Evolutionary conservation across 805 yeast species (phyloP).

Genomic region (Torulaspora maleeae): DNA sequence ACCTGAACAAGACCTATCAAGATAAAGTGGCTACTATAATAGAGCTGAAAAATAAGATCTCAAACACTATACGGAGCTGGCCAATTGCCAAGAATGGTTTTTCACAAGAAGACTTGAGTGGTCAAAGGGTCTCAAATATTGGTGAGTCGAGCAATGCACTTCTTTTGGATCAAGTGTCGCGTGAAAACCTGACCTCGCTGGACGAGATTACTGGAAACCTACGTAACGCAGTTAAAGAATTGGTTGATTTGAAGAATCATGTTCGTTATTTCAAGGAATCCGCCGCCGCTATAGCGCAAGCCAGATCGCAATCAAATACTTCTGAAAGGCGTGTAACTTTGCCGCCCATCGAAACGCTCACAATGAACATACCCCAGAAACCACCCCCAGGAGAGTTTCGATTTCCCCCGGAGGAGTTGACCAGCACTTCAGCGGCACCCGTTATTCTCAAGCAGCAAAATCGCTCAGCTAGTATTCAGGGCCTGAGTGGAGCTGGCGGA

Average conservation of each 20-base stretch:
- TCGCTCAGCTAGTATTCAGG: background rate
- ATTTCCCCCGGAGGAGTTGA: slow-evolving; percentile 4
- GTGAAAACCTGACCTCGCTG: slow-evolving; percentile 10
- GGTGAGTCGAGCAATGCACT: background rate
- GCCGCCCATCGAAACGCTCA: slow-evolving; percentile 13
- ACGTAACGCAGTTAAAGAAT: slow-evolving; percentile 7
- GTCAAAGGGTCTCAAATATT: background rate
- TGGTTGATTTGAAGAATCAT: slow-evolving; percentile 11
- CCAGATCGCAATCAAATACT: slow-evolving; percentile 1
- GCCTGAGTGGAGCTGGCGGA: background rate
- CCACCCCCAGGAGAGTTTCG: slow-evolving; percentile 6
- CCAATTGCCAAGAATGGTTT: slow-evolving; percentile 8
- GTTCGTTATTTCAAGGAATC: slow-evolving; percentile 10
- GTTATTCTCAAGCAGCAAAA: background rate
- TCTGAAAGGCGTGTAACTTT: slow-evolving; percentile 8
- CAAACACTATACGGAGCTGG: slow-evolving; percentile 15
- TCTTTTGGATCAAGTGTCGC: slow-evolving; percentile 7
- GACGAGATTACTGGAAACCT: slow-evolving; percentile 5
- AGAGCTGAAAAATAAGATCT: slow-evolving; percentile 14
- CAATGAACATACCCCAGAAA: slow-evolving; percentile 10
- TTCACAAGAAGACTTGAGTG: background rate
- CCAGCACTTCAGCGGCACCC: background rate
- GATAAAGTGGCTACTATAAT: slow-evolving; percentile 15
- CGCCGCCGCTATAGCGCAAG: slow-evolving; percentile 9
- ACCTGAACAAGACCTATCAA: slow-evolving; percentile 14